Conservation (phyloP, 495 filamentous ascomycete genomes). For the Daldinia concentrica region DNA sequence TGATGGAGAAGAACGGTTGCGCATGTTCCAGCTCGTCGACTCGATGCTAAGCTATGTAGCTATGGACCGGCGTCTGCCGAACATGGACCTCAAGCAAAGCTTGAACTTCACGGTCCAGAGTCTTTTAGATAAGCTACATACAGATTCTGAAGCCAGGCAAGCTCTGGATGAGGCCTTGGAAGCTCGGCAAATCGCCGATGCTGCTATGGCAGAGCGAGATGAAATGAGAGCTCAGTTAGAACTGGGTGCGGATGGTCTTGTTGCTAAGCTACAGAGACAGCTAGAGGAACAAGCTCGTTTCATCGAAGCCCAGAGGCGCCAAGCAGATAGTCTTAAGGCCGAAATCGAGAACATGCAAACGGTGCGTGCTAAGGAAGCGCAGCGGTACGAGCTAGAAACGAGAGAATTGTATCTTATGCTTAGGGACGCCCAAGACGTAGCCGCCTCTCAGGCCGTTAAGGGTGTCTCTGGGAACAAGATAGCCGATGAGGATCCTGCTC, state of each 20-base stretch:
- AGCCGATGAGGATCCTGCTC: constrained; percentile 70
- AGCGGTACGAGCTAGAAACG: constrained; percentile 94
- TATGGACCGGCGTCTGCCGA: constrained; percentile 94
- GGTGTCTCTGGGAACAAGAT: constrained; percentile 62
- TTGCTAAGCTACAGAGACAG: constrained; percentile 91
- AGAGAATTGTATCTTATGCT: constrained; percentile 98
- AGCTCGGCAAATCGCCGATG: constrained; percentile 89
- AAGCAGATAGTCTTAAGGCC: constrained; percentile 85
- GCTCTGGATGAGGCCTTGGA: constrained; percentile 90
- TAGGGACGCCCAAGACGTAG: constrained; percentile 95
- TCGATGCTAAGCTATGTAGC: constrained; percentile 98
- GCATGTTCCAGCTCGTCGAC: constrained; percentile 98
- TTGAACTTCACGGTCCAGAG: constrained; percentile 97
- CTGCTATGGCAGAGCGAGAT: constrained; percentile 94
- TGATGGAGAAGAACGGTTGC: constrained; percentile 87
- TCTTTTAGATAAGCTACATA: constrained; percentile 92
- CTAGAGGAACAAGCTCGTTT: constrained; percentile 89
- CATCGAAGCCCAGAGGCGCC: constrained; percentile 86
- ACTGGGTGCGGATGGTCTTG: constrained; percentile 90
- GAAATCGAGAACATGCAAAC: constrained; percentile 89
- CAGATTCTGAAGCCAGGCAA: constrained; percentile 91
- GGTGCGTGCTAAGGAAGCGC: constrained; percentile 87
- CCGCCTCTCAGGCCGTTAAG: constrained; percentile 85
- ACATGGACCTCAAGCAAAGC: constrained; percentile 97
- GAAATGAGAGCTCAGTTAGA: constrained; percentile 94